Percentiles rank a stretch among this genome's conserved stretches.
These are phyloP conservation scores for Mortierella antarctica DNA, from an alignment of 192 early-diverging fungal species.

Conservation along the genomic window DNA sequence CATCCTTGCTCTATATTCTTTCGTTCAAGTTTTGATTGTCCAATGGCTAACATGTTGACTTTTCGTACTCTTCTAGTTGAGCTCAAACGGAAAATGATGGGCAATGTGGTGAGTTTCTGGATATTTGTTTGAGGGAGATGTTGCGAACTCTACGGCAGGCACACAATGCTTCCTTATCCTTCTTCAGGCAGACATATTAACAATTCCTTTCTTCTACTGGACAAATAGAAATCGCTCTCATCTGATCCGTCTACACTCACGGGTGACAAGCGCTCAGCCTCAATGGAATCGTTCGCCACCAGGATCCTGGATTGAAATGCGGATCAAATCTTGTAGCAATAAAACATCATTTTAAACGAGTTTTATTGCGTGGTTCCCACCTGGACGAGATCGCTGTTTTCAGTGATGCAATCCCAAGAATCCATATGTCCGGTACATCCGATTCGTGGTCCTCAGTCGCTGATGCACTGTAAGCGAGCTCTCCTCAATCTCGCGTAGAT, in stretches of 20 bases:
- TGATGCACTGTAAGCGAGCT: slow-evolving; percentile 57
- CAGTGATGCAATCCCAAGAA: slow-evolving; percentile 57
- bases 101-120: not conserved
- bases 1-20: not conserved
- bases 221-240: not conserved
- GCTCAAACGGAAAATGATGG: slow-evolving; percentile 45
- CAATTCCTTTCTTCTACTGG: no score
- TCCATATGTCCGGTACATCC: slow-evolving; percentile 75
- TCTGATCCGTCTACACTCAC: not conserved
- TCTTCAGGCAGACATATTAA: no score
- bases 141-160: no score
- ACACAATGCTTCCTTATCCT: no score
- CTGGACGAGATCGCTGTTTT: not conserved
- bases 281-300: not conserved
- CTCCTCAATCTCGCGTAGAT: slow-evolving; percentile 83
- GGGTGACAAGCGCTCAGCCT: not conserved
- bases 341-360: slow-evolving; percentile 2
- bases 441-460: slow-evolving; percentile 63
- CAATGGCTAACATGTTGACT: not conserved
- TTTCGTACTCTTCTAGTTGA: slow-evolving; percentile 15
- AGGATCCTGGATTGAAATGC: no score
- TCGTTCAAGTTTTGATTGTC: not conserved
- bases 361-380: no score
- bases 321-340: slow-evolving; percentile 1
- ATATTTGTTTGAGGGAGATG: not conserved